These are phyloP conservation scores for Verticillium nubilum DNA, from an alignment of 2,329 filamentous ascomycete genomes.

Conservation along the genomic window DNA sequence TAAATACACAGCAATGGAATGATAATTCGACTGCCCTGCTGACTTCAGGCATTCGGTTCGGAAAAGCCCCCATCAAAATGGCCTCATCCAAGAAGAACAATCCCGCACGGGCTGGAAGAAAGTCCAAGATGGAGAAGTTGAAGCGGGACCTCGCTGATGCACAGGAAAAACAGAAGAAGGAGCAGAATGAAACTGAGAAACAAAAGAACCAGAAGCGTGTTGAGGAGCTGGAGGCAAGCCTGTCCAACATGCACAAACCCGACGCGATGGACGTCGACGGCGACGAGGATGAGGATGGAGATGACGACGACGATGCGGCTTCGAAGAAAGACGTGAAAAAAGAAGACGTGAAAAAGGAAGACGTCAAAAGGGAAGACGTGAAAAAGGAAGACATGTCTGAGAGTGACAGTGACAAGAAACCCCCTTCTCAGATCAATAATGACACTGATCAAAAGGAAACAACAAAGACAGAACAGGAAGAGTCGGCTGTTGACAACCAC, in stretches of 20 bases:
- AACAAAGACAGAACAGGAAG: background rate
- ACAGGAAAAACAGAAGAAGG: background rate
- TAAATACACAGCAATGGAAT: background rate
- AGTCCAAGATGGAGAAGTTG: background rate
- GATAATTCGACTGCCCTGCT: background rate
- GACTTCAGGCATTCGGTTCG: background rate
- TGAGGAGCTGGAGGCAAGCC: background rate
- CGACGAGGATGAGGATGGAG: background rate
- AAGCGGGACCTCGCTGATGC: background rate
- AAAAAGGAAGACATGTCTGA: background rate
- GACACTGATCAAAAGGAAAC: background rate
- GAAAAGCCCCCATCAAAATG: background rate
- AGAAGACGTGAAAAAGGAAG: too few relatives aligned
- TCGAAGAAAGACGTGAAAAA: background rate
- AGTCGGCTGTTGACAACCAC: background rate
- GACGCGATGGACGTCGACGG: background rate
- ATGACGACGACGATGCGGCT: background rate
- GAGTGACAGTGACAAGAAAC: background rate
- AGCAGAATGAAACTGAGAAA: background rate
- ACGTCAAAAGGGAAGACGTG: too few relatives aligned
- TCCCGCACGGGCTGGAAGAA: background rate
- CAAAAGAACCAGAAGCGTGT: constrained; percentile 3
- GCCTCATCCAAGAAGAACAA: background rate
- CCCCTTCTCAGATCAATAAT: background rate
- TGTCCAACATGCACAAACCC: background rate